phyloP scores from a whole-genome alignment of 2,329 filamentous ascomycete species.

The Nemania serpens region DNA sequence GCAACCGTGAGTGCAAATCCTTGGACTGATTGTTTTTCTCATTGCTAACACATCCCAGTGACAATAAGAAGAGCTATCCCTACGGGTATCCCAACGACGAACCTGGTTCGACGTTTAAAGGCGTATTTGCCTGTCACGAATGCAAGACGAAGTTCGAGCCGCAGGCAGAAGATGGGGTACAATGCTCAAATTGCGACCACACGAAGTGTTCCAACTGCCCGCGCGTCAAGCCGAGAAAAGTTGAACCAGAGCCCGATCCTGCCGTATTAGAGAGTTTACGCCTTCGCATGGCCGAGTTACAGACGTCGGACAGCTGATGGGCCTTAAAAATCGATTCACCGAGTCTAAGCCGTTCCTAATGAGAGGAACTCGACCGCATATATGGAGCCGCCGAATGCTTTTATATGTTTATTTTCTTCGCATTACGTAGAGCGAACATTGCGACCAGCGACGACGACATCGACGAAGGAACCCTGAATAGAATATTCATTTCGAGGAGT shows the following conservation, averaged over 20 bases:
- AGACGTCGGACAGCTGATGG: constrained; percentile 15
- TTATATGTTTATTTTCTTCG: background rate
- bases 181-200: constrained; percentile 65
- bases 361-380: background rate
- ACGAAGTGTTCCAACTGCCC: constrained; percentile 63
- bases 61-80: constrained; percentile 71
- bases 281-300: constrained; percentile 33
- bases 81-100: constrained; percentile 72
- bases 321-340: background rate
- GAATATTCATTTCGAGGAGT: constrained; percentile 18
- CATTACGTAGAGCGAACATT: constrained; percentile 18
- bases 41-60: constrained; percentile 46
- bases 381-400: constrained; percentile 7
- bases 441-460: constrained; percentile 14
- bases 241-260: constrained; percentile 65
- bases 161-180: constrained; percentile 54
- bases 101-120: constrained; percentile 56
- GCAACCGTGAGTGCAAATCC: constrained; percentile 66
- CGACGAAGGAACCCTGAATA: constrained; percentile 11
- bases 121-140: constrained; percentile 63
- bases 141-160: constrained; percentile 64
- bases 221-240: constrained; percentile 62
- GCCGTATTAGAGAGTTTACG: constrained; percentile 63
- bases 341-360: background rate
- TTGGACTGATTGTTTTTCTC: background rate